These are phyloP conservation scores for Peronospora destructor DNA, from an alignment of 352 stramenopile species.

Conservation along the genomic window DNA sequence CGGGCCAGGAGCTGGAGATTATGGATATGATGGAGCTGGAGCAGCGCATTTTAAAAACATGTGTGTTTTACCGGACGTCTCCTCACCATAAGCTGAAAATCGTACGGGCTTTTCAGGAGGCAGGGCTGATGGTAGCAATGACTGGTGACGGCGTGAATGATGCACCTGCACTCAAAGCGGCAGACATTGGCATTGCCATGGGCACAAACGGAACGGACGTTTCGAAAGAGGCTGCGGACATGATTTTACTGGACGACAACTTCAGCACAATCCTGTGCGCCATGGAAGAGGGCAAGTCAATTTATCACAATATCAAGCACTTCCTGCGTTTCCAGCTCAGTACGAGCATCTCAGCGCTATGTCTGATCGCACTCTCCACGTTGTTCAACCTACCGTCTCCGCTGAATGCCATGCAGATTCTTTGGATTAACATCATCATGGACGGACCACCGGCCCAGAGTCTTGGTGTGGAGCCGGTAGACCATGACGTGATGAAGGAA, in stretches of 20 bases:
- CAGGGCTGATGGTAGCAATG: slow-evolving; percentile 89
- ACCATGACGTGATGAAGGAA: slow-evolving; percentile 80
- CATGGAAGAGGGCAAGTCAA: slow-evolving; percentile 92
- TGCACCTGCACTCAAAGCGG: slow-evolving; percentile 93
- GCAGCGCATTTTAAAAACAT: slow-evolving; percentile 83
- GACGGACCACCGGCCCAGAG: slow-evolving; percentile 86
- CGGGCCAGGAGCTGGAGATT: slow-evolving; percentile 83
- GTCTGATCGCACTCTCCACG: slow-evolving; percentile 78
- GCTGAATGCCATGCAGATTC: slow-evolving; percentile 96
- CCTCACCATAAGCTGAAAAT: slow-evolving; percentile 95
- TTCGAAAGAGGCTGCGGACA: slow-evolving; percentile 96
- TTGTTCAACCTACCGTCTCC: slow-evolving; percentile 67
- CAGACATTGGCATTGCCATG: slow-evolving; percentile 97
- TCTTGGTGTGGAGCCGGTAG: slow-evolving; percentile 81
- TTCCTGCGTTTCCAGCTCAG: slow-evolving; percentile 97
- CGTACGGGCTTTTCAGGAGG: slow-evolving; percentile 88
- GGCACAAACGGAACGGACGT: slow-evolving; percentile 96
- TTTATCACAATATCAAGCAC: slow-evolving; percentile 96
- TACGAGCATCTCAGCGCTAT: slow-evolving; percentile 93
- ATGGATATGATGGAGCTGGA: slow-evolving; percentile 82
- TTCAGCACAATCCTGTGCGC: slow-evolving; percentile 94
- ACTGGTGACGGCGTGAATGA: slow-evolving; percentile 99
- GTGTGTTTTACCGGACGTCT: slow-evolving; percentile 93
- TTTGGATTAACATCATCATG: slow-evolving; percentile 99
- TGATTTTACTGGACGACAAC: slow-evolving; percentile 94